Evolutionary conservation across 2,329 filamentous ascomycete species (phyloP).

Genomic region (Didymella glomerata): DNA sequence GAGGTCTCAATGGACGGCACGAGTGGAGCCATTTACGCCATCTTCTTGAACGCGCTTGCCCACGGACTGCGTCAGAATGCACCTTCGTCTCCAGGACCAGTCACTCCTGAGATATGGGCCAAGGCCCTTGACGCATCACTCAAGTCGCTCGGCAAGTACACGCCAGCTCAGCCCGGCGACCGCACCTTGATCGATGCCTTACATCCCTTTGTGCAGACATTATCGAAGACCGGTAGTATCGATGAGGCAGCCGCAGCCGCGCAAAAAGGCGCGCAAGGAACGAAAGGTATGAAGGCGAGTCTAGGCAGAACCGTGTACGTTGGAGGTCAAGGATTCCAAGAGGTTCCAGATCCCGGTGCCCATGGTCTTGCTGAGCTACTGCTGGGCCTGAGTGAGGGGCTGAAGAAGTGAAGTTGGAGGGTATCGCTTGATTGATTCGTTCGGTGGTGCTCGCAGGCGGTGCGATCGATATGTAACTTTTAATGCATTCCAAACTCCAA

Average conservation of each 20-base stretch:
- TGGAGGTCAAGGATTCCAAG: slow-evolving; percentile 73
- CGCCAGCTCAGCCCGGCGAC: slow-evolving; percentile 87
- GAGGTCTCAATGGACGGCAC: slow-evolving; percentile 78
- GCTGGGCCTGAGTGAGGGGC: slow-evolving; percentile 72
- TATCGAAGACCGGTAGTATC: slow-evolving; percentile 71
- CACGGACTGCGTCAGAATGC: slow-evolving; percentile 69
- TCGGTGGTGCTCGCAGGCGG: slow-evolving; percentile 33
- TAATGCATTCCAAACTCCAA: slow-evolving; percentile 42
- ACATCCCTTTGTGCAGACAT: slow-evolving; percentile 81
- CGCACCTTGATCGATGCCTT: slow-evolving; percentile 90
- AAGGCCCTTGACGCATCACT: slow-evolving; percentile 76
- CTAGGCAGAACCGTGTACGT: slow-evolving; percentile 86
- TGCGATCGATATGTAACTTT: slow-evolving; percentile 47
- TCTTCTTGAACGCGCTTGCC: slow-evolving; percentile 87
- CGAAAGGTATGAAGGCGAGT: slow-evolving; percentile 91
- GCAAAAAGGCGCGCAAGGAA: slow-evolving; percentile 77
- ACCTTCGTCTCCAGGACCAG: slow-evolving; percentile 54
- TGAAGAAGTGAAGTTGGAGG: slow-evolving; percentile 47
- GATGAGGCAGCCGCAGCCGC: slow-evolving; percentile 79
- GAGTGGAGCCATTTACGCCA: slow-evolving; percentile 80
- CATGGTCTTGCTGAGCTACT: slow-evolving; percentile 87
- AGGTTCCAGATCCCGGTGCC: slow-evolving; percentile 77
- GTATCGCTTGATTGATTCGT: slow-evolving; percentile 44
- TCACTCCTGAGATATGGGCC: slow-evolving; percentile 65
- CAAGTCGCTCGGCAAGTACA: slow-evolving; percentile 74